These are phyloP conservation scores for Anaeramoeba ignava DNA, from an alignment of 78 protist genomes.

Conservation along the genomic window DNA sequence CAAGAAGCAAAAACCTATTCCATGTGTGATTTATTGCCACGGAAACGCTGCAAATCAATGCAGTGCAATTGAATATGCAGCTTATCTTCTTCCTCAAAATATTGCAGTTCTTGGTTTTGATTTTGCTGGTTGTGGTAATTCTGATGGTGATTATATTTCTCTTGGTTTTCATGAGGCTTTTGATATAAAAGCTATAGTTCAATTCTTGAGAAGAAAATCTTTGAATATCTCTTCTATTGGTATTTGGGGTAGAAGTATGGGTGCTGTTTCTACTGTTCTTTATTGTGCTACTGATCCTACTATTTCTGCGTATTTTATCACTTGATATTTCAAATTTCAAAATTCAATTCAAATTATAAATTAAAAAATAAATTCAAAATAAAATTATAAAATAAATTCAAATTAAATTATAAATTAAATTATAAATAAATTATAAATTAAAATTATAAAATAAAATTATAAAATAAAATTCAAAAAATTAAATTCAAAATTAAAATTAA, in stretches of 20 bases:
- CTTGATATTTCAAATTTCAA: too few relatives aligned
- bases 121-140: slow-evolving; percentile 45
- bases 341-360: too few relatives aligned
- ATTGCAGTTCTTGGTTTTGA: slow-evolving; percentile 38
- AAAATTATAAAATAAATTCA: too few relatives aligned
- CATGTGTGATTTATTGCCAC: neutral
- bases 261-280: slow-evolving; percentile 41
- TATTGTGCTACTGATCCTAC: slow-evolving; percentile 42
- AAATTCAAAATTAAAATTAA: too few relatives aligned
- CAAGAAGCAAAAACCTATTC: neutral
- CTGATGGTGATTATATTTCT: slow-evolving; percentile 57
- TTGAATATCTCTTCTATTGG: slow-evolving; percentile 24
- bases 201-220: neutral
- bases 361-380: too few relatives aligned
- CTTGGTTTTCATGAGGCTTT: slow-evolving; percentile 48
- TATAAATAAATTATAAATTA: too few relatives aligned
- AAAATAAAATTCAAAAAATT: too few relatives aligned
- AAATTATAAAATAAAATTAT: too few relatives aligned
- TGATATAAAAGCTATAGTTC: slow-evolving; percentile 29
- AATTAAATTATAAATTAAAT: too few relatives aligned
- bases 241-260: slow-evolving; percentile 62
- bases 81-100: neutral
- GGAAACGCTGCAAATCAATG: neutral
- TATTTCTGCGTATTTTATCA: slow-evolving; percentile 41
- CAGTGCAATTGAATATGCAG: neutral